A percentile compares a stretch with the other conserved stretches of the same genome.
Conservation (phyloP, 192 early-diverging fungal genomes). For the Umbelopsis isabellina region DNA sequence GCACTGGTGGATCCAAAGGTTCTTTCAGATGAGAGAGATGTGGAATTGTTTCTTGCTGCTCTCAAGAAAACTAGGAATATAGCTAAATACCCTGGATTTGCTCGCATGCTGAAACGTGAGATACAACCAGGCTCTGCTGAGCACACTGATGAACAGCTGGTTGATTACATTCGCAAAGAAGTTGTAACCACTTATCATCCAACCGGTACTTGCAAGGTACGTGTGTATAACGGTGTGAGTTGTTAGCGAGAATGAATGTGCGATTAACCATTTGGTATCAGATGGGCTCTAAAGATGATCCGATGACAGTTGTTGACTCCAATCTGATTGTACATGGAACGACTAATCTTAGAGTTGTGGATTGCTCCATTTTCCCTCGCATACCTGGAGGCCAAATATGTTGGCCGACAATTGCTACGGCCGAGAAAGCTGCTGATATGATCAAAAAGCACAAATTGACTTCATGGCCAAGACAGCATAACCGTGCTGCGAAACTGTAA, state of each 20-base stretch:
- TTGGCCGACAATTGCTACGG: constrained; percentile 26
- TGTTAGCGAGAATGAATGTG: background rate
- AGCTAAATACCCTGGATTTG: background rate
- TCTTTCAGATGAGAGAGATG: background rate
- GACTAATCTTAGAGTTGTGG: constrained; percentile 33
- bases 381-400: constrained; percentile 19
- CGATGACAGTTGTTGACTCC: constrained; percentile 25
- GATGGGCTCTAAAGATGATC: constrained; percentile 5
- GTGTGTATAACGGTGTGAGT: background rate
- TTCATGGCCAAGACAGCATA: background rate
- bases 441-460: constrained; percentile 16
- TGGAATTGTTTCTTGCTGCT: background rate
- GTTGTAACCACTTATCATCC: constrained; percentile 9
- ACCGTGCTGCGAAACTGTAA: background rate
- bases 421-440: constrained; percentile 40
- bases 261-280: background rate
- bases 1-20: constrained; percentile 12
- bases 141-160: background rate
- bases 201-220: constrained; percentile 13
- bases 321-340: constrained; percentile 31
- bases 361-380: constrained; percentile 36
- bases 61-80: background rate
- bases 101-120: background rate
- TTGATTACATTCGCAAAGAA: background rate
- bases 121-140: background rate